Evolutionary conservation across 768 basidiomycete genomes (phyloP).

Genomic region (Suillus tomentosus): DNA sequence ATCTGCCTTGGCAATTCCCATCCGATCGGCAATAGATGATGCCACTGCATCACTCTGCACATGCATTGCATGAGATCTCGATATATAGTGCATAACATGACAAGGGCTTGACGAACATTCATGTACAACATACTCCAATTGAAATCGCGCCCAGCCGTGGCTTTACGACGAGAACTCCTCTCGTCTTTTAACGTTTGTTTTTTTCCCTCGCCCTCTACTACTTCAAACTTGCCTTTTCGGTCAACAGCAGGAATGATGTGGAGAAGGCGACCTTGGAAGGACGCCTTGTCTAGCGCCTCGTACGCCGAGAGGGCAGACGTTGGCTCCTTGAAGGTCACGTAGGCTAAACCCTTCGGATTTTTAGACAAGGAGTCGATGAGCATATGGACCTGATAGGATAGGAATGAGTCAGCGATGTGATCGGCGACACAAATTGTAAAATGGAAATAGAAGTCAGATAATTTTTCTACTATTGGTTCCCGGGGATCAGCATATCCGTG

Average conservation of each 20-base stretch:
- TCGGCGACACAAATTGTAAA: neutral
- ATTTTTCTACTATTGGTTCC: constrained; percentile 59
- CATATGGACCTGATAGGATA: constrained; percentile 51
- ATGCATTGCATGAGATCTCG: constrained; percentile 25
- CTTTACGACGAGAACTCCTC: constrained; percentile 59
- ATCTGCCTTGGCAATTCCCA: constrained; percentile 84
- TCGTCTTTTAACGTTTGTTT: constrained; percentile 62
- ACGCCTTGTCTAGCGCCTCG: constrained; percentile 73
- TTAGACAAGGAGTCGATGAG: constrained; percentile 50
- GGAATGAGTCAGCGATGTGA: neutral
- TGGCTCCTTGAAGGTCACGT: constrained; percentile 51
- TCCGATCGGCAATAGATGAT: constrained; percentile 85
- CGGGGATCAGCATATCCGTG: constrained; percentile 41
- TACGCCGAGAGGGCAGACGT: constrained; percentile 67
- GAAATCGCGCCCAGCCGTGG: constrained; percentile 73
- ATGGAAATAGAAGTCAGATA: constrained; percentile 33
- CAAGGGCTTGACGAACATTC: constrained; percentile 72
- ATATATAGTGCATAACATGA: constrained; percentile 19
- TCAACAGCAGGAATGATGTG: constrained; percentile 89
- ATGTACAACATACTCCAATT: constrained; percentile 96
- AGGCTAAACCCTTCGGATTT: constrained; percentile 62
- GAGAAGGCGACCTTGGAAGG: constrained; percentile 89
- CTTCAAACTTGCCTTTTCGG: constrained; percentile 48
- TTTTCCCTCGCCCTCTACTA: constrained; percentile 43
- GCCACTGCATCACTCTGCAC: constrained; percentile 89